Percentiles rank a stretch among this genome's conserved stretches.
Evolutionary conservation across 176 grass and related monocot genomes (phyloP).

Genomic region (Otatea glauca): DNA sequence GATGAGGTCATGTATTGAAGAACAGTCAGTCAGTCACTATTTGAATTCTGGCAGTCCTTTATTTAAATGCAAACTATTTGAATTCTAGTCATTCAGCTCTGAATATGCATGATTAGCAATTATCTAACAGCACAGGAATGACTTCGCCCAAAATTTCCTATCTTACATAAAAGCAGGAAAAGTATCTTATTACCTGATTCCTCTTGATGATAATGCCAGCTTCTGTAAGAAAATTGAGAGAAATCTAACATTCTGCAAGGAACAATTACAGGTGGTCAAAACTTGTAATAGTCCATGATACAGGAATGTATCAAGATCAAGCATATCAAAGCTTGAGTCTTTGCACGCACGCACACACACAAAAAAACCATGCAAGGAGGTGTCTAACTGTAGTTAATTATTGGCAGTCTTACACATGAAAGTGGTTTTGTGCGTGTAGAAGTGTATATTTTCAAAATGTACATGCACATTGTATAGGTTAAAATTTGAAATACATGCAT

Average conservation of each 20-base stretch:
- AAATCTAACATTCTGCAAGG: conserved; percentile 88
- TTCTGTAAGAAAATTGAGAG: conserved; percentile 87
- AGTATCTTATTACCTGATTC: conserved; percentile 67
- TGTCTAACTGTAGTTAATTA: conserved; percentile 16
- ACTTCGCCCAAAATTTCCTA: background rate
- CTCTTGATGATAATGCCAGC: conserved; percentile 96
- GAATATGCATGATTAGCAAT: conserved; percentile 10
- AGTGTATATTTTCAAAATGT: background rate
- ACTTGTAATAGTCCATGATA: background rate
- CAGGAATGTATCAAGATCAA: conserved; percentile 33
- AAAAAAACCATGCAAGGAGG: background rate
- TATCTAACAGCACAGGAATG: background rate
- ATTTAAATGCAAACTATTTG: too few relatives aligned
- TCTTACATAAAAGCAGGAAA: background rate
- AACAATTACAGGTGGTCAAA: conserved; percentile 42
- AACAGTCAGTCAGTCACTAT: background rate
- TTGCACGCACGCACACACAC: background rate
- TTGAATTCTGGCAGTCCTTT: too few relatives aligned
- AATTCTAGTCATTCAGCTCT: background rate
- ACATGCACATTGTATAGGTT: background rate
- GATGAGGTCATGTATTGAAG: conserved; percentile 3
- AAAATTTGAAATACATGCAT: conserved; percentile 11
- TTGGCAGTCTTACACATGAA: background rate
- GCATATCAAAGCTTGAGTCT: conserved; percentile 10
- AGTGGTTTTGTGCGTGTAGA: background rate